Conservation (phyloP, 768 basidiomycete genomes). For the Chlorophyllum brunneum region DNA sequence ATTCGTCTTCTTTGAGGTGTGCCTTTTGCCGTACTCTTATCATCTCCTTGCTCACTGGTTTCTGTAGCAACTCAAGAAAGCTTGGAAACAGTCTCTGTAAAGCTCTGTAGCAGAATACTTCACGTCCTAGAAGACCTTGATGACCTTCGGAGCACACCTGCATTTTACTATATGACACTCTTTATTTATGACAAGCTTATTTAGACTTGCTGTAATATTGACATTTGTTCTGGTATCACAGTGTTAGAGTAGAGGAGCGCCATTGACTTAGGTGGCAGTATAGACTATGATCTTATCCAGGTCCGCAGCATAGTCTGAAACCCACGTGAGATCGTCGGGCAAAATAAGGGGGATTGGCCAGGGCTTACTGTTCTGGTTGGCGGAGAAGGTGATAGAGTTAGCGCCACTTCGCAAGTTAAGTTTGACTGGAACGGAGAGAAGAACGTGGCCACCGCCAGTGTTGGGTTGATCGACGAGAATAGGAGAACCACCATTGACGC, state of each 20-base stretch:
- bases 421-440: conserved; percentile 55
- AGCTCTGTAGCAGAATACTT: background rate
- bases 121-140: too few species aligned
- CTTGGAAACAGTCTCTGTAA: conserved; percentile 37
- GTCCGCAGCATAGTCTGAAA: conserved; percentile 51
- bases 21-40: conserved; percentile 11
- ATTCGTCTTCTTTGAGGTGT: conserved; percentile 82
- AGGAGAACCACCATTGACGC: conserved; percentile 54
- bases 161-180: background rate
- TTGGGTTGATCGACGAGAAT: conserved; percentile 55
- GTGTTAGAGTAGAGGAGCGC: background rate
- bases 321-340: too few species aligned
- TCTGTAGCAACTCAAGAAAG: conserved; percentile 65
- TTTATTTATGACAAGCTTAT: too few species aligned
- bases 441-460: conserved; percentile 49
- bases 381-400: conserved; percentile 48
- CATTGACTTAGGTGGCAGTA: conserved; percentile 28
- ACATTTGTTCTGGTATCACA: background rate
- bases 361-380: conserved; percentile 46
- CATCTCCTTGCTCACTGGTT: background rate
- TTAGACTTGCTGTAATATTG: too few species aligned
- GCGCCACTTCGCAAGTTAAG: conserved; percentile 44
- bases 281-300: conserved; percentile 62
- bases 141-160: too few species aligned
- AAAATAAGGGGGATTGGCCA: background rate